Conservation (phyloP, 2,329 filamentous ascomycete genomes). For the Phialophora macrospora region DNA sequence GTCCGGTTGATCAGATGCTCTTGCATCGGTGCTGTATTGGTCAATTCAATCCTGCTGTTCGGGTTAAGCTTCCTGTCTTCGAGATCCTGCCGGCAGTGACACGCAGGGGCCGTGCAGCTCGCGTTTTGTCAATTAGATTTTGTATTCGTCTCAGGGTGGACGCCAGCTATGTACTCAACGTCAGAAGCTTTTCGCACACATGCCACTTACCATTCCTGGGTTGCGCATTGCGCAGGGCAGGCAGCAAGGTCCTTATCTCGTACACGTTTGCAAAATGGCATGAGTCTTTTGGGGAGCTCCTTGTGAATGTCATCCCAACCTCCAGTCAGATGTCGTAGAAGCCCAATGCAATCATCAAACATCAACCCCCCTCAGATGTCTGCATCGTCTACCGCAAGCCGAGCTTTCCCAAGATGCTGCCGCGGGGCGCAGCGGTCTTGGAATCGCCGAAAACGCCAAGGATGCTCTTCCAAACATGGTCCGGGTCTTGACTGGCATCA, state of each 20-base stretch:
- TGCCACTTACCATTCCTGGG: conserved; percentile 30
- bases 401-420: conserved; percentile 59
- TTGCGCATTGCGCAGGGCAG: background rate
- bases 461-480: conserved; percentile 92
- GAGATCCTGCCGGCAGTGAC: background rate
- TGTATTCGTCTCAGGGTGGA: conserved; percentile 29
- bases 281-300: conserved; percentile 18
- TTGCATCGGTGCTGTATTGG: background rate
- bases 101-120: background rate
- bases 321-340: conserved; percentile 16
- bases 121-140: conserved; percentile 20
- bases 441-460: conserved; percentile 79
- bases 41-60: background rate
- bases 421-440: conserved; percentile 48
- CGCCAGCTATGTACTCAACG: conserved; percentile 34
- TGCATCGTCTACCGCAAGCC: conserved; percentile 47
- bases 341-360: conserved; percentile 15
- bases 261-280: conserved; percentile 34
- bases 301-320: conserved; percentile 20
- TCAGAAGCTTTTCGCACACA: conserved; percentile 24
- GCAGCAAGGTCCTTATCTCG: conserved; percentile 28
- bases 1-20: background rate
- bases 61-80: background rate
- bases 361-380: background rate
- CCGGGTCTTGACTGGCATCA: conserved; percentile 94